Base-by-base conservation (phyloP, 148 eudicot species). In the Drosera capensis region DNA sequence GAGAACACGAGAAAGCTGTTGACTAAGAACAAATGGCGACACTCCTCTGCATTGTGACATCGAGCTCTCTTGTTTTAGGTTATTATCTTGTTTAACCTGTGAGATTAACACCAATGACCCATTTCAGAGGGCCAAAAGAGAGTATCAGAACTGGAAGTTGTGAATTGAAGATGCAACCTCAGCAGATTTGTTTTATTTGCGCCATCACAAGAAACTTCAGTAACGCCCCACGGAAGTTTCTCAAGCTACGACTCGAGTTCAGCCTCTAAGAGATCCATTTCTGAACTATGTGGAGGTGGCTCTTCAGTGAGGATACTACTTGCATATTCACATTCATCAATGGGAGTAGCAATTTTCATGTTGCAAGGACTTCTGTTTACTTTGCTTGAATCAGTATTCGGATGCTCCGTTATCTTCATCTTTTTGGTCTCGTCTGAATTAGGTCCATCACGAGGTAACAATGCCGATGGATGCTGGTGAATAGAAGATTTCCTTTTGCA, bases 241-340 rank as follows among this genome's bases (percentile, higher is more conserved):
- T 65, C 73, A 25, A 79, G 64, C 52, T 83, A 86, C 34, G 66
- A 68, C 20, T 78, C 83, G 12, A 83, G 65, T 51, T 83, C 94
- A 30, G 80, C 74, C 62, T 75, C 83, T 51, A 83, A 61, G 45
- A 49, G 75, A 52, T 73, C 82, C 74, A 83, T 75, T 47, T 69
- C 85, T 54, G 54, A 11, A 23, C 53, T 52, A 30, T 66, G 78
- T 47, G 68, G 66, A 14, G 31, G 68, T 25, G 67, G 69, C 40
- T 70, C 77, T 36, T 67, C 85, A 3, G 67, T 71, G 19, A 70
- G 55, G 73, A 65, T 51, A 56, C 72, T 73, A 49, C 70, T 73
- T 37, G 66, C 71, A 64, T 60, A 71, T 48, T 68, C 75, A 51
- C 67, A 68, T 16, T 63, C 78, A 45, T 51, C 52, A 26, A 35